These are phyloP conservation scores for Xanthoconium purpureum DNA, from an alignment of 768 basidiomycete genomes.

Conservation along the genomic window DNA sequence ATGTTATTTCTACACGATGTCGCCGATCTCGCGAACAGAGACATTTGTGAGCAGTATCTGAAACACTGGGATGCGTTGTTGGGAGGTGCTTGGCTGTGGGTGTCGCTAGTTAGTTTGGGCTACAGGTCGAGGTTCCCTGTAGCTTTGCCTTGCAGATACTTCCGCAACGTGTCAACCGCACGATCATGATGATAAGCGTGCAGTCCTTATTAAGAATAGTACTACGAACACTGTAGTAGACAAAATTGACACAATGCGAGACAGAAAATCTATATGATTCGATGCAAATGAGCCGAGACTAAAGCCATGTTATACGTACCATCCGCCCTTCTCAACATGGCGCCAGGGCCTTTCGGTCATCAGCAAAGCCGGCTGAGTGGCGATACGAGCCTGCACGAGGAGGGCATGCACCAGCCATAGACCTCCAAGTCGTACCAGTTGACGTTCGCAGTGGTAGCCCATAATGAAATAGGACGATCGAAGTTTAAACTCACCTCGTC, in stretches of 20 bases:
- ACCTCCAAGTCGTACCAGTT: slow-evolving; percentile 2
- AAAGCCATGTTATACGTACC: slow-evolving; percentile 1
- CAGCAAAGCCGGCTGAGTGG: slow-evolving; percentile 11
- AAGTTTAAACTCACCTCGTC: slow-evolving; percentile 33
- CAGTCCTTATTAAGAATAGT: slow-evolving; percentile 20
- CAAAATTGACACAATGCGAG: slow-evolving; percentile 6
- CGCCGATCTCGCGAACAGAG: slow-evolving; percentile 9
- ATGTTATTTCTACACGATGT: slow-evolving; percentile 5
- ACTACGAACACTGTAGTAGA: slow-evolving; percentile 15
- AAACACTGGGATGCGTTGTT: not conserved
- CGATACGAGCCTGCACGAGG: slow-evolving; percentile 15
- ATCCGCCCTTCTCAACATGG: slow-evolving; percentile 1
- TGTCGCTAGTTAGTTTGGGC: not conserved
- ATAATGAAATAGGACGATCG: slow-evolving; percentile 1
- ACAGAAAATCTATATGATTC: slow-evolving; percentile 19
- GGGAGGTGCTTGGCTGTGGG: not conserved
- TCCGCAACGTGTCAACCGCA: not conserved
- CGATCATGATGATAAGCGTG: slow-evolving; percentile 13
- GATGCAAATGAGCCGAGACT: slow-evolving; percentile 17
- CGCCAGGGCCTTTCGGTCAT: slow-evolving; percentile 27
- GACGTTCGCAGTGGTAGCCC: slow-evolving; percentile 9
- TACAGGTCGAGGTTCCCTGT: not conserved
- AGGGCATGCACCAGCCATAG: not conserved
- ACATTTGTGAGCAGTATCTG: not conserved
- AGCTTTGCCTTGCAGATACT: not conserved